Conservation (phyloP, 1,284 basidiomycete species). For the Fomitopsis palustris region DNA sequence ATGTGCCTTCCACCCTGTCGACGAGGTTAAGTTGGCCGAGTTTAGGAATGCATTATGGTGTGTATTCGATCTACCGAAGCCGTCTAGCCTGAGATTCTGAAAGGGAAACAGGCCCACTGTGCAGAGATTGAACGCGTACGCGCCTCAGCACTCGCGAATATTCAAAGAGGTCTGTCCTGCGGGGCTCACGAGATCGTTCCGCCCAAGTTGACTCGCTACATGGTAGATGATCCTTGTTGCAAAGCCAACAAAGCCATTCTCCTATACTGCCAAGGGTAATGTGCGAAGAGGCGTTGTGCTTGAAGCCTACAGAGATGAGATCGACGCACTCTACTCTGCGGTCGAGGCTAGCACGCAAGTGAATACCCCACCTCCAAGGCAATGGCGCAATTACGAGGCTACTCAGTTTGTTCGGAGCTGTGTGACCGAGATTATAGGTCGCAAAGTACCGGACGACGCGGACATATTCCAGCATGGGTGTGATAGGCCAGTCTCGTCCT, state of each 20-base stretch:
- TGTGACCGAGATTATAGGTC: slow-evolving; percentile 25
- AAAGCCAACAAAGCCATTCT: slow-evolving; percentile 26
- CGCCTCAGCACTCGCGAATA: slow-evolving; percentile 33
- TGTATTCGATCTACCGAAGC: not conserved
- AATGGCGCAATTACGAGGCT: slow-evolving; percentile 23
- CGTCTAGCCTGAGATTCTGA: not conserved
- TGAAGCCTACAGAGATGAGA: slow-evolving; percentile 27
- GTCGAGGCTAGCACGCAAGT: slow-evolving; percentile 22
- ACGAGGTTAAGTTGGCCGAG: slow-evolving; percentile 17
- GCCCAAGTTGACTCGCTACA: not conserved
- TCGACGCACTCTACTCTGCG: slow-evolving; percentile 22
- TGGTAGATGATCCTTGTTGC: slow-evolving; percentile 30
- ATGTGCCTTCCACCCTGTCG: slow-evolving; percentile 25
- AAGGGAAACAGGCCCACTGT: slow-evolving; percentile 26
- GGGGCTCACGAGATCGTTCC: not conserved
- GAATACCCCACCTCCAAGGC: slow-evolving; percentile 19
- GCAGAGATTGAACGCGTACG: slow-evolving; percentile 29
- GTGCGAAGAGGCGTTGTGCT: slow-evolving; percentile 22
- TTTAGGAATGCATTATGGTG: slow-evolving; percentile 34
- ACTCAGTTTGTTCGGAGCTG: slow-evolving; percentile 27
- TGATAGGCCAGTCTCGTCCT: slow-evolving; percentile 33
- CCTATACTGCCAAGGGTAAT: slow-evolving; percentile 29
- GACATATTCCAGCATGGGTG: slow-evolving; percentile 43
- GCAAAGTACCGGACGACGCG: slow-evolving; percentile 27
- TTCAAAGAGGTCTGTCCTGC: slow-evolving; percentile 30